These are phyloP conservation scores for Udeniomyces megalosporus DNA, from an alignment of 768 basidiomycete species.

Conservation along the genomic window DNA sequence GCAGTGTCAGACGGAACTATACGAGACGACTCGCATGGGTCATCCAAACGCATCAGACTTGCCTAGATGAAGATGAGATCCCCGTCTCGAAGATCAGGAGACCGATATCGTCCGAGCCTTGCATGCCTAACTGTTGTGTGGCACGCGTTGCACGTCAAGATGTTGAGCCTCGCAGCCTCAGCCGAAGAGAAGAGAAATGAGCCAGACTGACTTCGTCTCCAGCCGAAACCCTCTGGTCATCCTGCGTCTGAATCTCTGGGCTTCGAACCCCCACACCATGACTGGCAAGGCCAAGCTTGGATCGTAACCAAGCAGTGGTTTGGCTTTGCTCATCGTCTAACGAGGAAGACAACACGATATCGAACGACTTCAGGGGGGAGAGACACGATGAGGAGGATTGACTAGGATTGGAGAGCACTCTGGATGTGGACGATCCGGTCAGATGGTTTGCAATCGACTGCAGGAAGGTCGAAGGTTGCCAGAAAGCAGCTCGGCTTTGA, in stretches of 20 bases:
- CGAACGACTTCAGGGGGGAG: background rate
- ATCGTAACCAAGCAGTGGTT: background rate
- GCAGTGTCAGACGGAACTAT: background rate
- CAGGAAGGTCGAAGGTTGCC: background rate
- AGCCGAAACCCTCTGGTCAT: too few relatives aligned
- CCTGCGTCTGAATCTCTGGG: background rate
- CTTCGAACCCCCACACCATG: background rate
- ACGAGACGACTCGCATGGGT: too few relatives aligned
- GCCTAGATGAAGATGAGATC: background rate
- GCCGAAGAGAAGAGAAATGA: background rate
- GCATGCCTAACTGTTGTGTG: background rate
- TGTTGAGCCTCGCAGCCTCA: background rate
- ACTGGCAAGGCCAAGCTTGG: background rate
- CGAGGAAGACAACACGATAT: background rate
- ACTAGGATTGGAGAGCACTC: too few relatives aligned
- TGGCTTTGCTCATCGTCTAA: background rate
- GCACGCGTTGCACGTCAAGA: background rate
- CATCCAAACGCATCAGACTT: too few relatives aligned
- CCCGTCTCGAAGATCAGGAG: constrained; percentile 7
- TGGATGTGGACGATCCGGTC: too few relatives aligned
- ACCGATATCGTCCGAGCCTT: background rate
- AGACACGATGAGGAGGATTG: background rate
- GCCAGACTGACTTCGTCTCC: constrained; percentile 1
- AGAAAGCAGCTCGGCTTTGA: background rate
- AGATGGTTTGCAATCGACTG: too few relatives aligned